Percentiles rank a stretch among this genome's conserved stretches.
Evolutionary conservation across 2,329 filamentous ascomycete genomes (phyloP).

Genomic region (Lasiodiplodia gonubiensis): DNA sequence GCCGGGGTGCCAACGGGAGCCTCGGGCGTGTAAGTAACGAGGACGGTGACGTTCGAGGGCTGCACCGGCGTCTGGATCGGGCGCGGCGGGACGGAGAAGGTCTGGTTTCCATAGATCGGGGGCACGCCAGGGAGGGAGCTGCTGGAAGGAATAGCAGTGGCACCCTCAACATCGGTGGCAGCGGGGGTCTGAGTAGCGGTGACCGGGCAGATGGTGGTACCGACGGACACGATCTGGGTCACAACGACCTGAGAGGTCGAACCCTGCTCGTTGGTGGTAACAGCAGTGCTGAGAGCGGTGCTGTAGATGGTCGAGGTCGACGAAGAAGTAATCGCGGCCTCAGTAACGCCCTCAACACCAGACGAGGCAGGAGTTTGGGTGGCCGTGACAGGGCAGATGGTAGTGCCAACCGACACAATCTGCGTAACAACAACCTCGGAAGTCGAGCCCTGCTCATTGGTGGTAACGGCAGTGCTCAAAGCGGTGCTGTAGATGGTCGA

Average conservation of each 20-base stretch:
- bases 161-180: not conserved
- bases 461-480: not conserved
- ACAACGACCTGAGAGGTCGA: constrained; percentile 28
- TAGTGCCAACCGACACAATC: constrained; percentile 49
- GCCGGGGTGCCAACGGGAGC: constrained; percentile 2
- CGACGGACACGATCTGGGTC: constrained; percentile 10
- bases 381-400: constrained; percentile 21
- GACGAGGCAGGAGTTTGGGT: constrained; percentile 19
- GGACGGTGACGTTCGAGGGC: constrained; percentile 15
- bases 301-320: constrained; percentile 26
- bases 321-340: not conserved
- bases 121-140: not conserved
- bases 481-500: constrained; percentile 18
- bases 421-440: constrained; percentile 16
- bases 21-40: constrained; percentile 11
- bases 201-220: constrained; percentile 31
- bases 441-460: constrained; percentile 11
- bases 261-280: constrained; percentile 3
- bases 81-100: not conserved
- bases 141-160: constrained; percentile 10
- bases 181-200: constrained; percentile 29
- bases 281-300: not conserved
- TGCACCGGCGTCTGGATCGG: constrained; percentile 2
- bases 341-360: not conserved
- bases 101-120: constrained; percentile 10